Percentiles rank a stretch among this genome's conserved stretches.
These are phyloP conservation scores for Alternaria tenuissima DNA, from an alignment of 2,329 filamentous ascomycete species.

Conservation along the genomic window DNA sequence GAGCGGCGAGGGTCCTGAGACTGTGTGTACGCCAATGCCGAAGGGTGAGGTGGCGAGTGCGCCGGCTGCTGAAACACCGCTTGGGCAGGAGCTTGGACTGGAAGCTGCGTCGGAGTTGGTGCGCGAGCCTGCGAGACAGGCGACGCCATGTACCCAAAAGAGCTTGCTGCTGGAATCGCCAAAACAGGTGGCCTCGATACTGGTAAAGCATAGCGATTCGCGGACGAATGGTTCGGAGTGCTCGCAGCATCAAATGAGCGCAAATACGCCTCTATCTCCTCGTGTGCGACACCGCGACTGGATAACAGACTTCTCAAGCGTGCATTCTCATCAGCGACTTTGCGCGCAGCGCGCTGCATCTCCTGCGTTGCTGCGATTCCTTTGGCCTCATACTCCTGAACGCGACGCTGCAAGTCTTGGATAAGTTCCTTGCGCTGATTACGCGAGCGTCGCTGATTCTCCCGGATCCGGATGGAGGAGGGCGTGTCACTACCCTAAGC, in stretches of 20 bases:
- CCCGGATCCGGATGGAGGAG: conserved; percentile 64
- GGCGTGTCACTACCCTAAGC: conserved; percentile 40
- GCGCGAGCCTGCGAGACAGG: not conserved
- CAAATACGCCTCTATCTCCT: conserved; percentile 33
- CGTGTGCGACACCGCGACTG: conserved; percentile 29
- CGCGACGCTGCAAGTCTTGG: conserved; percentile 69
- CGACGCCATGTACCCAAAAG: not conserved
- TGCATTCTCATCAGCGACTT: conserved; percentile 72
- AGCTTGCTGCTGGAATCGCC: not conserved
- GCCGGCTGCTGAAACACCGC: not conserved
- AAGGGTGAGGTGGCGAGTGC: not conserved
- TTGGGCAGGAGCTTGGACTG: not conserved
- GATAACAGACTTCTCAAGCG: conserved; percentile 66
- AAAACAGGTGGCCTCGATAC: not conserved
- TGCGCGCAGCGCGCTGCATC: conserved; percentile 72
- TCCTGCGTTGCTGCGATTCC: conserved; percentile 72
- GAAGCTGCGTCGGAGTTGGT: not conserved
- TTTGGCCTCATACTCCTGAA: conserved; percentile 67
- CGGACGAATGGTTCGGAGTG: not conserved
- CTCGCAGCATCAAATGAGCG: conserved; percentile 18
- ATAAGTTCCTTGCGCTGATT: conserved; percentile 75
- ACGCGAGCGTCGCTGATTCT: conserved; percentile 77
- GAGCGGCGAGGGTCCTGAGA: not conserved
- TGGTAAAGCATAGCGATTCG: not conserved
- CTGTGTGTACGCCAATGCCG: not conserved